Base-by-base conservation (phyloP, 371 early-diverging fungal genomes). In the Chytridium lagenaria region DNA sequence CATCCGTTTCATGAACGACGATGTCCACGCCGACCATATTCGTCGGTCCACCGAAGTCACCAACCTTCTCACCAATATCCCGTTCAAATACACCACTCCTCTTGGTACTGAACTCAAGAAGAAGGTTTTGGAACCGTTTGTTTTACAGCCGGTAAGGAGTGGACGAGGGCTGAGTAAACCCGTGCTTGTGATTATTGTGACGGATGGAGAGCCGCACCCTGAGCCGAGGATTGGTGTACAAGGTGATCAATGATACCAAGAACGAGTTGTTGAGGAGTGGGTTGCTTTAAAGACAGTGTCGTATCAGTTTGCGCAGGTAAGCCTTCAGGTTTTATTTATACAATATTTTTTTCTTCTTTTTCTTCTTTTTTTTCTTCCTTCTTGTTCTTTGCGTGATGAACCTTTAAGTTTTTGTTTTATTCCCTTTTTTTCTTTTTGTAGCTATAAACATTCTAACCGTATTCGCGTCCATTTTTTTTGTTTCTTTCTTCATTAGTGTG, bases 161-260 rank as follows among this genome's bases (percentile, higher is more conserved):
- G 50, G 50, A 61, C 23, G 31, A 26, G n/a, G n/a, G n/a, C 63
- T 79, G n/a, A 39, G 31, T 12, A 79, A 79, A 40, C 79, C 79
- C 51, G 44, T 79, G 5, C 67, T 79, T 0, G 74, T 72, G 0
- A 71, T 79, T 55, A 71, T 73, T 40, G 50, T 79, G 33, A 79
- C 79, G 30, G 79, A 79, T 71, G 79, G 79, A n/a, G 77, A 76
- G 40, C 79, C 79, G 1, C 52, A 59, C 40, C 72, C 77, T 26
- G 79, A 76, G 65, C 23, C 73, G 30, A 55, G 72, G 10, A 51
- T 51, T 49, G 50, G n/a, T 79, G 51, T 37, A 71, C 23, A 51
- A 50, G 28, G 79, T 76, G 10, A 71, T 79, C 34, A 2, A 31
- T n/a, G 39, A 44, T 31, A 57, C 67, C 33, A 72, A 67, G 61